Base-by-base conservation (phyloP, 306 rosid genomes). In the Dicorynia guianensis region DNA sequence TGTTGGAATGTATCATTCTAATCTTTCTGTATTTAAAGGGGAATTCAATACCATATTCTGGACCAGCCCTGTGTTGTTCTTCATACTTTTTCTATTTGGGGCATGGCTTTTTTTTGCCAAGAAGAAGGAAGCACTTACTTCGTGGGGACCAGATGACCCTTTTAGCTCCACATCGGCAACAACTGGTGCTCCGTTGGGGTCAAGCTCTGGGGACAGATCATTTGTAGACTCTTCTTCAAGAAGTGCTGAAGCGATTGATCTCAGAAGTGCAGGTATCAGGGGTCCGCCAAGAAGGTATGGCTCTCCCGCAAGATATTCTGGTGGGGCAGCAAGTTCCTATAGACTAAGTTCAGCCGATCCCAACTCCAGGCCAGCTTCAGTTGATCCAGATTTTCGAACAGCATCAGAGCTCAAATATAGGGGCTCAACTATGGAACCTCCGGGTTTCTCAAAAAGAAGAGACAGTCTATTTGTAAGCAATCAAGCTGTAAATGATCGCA, bases 121-220 rank as follows among this genome's bases (percentile, higher is more conserved):
- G 91, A 96, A 96, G 70, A 96, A 89, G 80, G 99, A 92, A 74
- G 93, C 99, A 1, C 97, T 96, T 58, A 96, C 98, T 50, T 96
- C 98, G 0, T 96, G 99, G 99, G 99, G 97, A 70, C 97, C 97
- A 0, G 99, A 92, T 4, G 97, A 92, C 71, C 96, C 99, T 8
- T 93, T 89, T 71, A 91, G 75, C 33, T 85, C 97, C 7, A 67
- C 97, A 5, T 75, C 93, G 5, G 85, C 87, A 7, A 67, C 88
- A 3, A 34, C 87, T 1, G 80, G 90, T 69, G 96, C 98, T 47
- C 97, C 99, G 9, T 44, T 92, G 63, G 88, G 82, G 67, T 85
- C 91, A 7, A 80, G 81, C 54, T 72, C 97, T 3, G 90, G 87
- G 7, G 99, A 89, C 7, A 82, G 97, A 67, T 83, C 96, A 13